Evolutionary conservation across 768 basidiomycete species (phyloP).

Genomic region (Clitopilus hobsonii): DNA sequence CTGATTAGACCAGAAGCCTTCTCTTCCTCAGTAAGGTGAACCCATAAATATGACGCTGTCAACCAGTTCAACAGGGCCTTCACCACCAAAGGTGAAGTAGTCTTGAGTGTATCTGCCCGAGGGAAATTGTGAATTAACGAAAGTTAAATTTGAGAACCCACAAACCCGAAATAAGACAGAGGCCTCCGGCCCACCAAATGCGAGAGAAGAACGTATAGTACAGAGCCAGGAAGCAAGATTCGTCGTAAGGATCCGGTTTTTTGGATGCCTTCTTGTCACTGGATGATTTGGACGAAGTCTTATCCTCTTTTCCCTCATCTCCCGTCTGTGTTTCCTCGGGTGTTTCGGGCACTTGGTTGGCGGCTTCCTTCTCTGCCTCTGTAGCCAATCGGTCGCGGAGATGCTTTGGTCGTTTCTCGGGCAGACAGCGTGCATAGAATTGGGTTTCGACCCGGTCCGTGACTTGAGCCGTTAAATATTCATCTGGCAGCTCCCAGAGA

Average conservation of each 20-base stretch:
- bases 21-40: conserved; percentile 29
- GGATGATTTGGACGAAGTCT: not conserved
- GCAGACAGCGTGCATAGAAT: not conserved
- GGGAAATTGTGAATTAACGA: too few species aligned
- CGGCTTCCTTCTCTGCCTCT: not conserved
- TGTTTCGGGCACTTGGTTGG: not conserved
- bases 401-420: not conserved
- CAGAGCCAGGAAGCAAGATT: conserved; percentile 45
- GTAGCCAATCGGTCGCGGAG: not conserved
- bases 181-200: conserved; percentile 43
- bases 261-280: not conserved
- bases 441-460: not conserved
- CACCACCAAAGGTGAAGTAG: conserved; percentile 51
- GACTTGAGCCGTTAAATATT: not conserved
- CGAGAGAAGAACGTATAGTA: conserved; percentile 39
- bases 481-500: not conserved
- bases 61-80: conserved; percentile 61
- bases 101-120: conserved; percentile 41
- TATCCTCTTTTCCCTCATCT: not conserved
- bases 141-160: too few species aligned
- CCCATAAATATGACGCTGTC: conserved; percentile 39
- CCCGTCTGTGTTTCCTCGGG: not conserved
- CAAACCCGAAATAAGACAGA: conserved; percentile 41
- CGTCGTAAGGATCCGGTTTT: conserved; percentile 27
- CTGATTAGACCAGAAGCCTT: conserved; percentile 27